Conservation (phyloP, 2,329 filamentous ascomycete genomes). For the Fusarium liriodendri region DNA sequence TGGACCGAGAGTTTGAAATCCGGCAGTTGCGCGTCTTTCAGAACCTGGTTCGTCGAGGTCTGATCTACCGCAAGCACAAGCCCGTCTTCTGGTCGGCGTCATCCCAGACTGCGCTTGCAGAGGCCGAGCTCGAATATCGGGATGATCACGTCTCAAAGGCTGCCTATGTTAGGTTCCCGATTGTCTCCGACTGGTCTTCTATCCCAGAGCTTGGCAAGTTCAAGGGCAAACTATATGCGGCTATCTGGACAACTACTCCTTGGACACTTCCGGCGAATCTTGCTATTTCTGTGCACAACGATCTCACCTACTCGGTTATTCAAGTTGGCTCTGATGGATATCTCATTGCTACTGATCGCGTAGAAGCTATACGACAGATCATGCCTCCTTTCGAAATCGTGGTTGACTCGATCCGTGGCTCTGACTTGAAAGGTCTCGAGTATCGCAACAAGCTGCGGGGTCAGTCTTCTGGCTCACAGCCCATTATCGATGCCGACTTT, state of each 20-base stretch:
- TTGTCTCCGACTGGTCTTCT: conserved; percentile 58
- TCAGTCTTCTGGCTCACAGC: conserved; percentile 66
- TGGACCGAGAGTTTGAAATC: conserved; percentile 81
- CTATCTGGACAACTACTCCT: conserved; percentile 98
- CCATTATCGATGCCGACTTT: conserved; percentile 86
- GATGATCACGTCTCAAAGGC: conserved; percentile 78
- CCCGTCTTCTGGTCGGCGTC: conserved; percentile 90
- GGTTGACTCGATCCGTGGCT: conserved; percentile 69
- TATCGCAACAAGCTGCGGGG: conserved; percentile 80
- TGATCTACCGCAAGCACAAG: conserved; percentile 83
- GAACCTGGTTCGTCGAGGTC: conserved; percentile 76
- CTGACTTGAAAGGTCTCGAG: conserved; percentile 70
- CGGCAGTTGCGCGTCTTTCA: conserved; percentile 81
- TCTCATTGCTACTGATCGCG: conserved; percentile 77
- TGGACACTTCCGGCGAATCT: conserved; percentile 97
- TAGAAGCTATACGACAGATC: conserved; percentile 67
- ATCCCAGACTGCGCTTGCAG: conserved; percentile 81
- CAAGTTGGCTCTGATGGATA: conserved; percentile 68
- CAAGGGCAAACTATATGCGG: conserved; percentile 71
- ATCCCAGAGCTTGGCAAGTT: conserved; percentile 53
- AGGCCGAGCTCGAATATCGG: conserved; percentile 87
- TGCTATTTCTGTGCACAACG: conserved; percentile 83
- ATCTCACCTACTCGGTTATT: conserved; percentile 79
- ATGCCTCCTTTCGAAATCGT: conserved; percentile 66
- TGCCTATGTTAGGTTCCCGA: conserved; percentile 84